phyloP scores from a whole-genome alignment of 768 basidiomycete genomes.

The Lactifluus subvellereus region DNA sequence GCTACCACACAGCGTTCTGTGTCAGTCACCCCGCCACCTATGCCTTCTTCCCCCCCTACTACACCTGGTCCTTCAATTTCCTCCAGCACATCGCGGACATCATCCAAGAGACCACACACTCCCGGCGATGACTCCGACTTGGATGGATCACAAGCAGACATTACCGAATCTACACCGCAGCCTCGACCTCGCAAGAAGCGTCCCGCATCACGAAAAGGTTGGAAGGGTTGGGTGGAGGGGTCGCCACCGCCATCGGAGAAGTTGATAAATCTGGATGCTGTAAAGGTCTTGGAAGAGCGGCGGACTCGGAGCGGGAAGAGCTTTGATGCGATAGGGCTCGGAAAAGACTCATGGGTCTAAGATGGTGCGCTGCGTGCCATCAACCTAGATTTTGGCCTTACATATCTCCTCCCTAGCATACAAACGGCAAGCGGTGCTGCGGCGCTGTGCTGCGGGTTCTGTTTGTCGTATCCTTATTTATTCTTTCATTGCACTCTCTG shows the following conservation, averaged over 20 bases:
- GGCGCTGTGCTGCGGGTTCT: constrained; percentile 26
- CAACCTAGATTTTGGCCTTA: not conserved
- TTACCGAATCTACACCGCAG: constrained; percentile 26
- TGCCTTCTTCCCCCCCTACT: constrained; percentile 59
- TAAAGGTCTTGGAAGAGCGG: constrained; percentile 63
- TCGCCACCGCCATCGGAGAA: constrained; percentile 75
- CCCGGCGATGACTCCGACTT: constrained; percentile 49
- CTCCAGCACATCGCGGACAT: constrained; percentile 66
- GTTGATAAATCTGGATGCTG: constrained; percentile 74
- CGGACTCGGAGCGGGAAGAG: constrained; percentile 80
- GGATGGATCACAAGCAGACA: constrained; percentile 26
- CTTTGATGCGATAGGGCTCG: constrained; percentile 76
- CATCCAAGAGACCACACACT: constrained; percentile 74
- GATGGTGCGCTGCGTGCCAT: constrained; percentile 34
- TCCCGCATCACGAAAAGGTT: constrained; percentile 65
- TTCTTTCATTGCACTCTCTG: constrained; percentile 12
- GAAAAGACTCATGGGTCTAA: constrained; percentile 73
- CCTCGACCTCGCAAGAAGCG: constrained; percentile 44
- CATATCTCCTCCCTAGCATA: not conserved
- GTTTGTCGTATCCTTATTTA: constrained; percentile 18
- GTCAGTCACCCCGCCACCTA: constrained; percentile 66
- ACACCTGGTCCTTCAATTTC: constrained; percentile 75
- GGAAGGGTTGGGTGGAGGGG: constrained; percentile 90
- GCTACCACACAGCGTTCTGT: constrained; percentile 61
- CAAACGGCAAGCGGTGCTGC: not conserved